A percentile compares a stretch with the other conserved stretches of the same genome.
Conservation (phyloP, 495 filamentous ascomycete genomes). For the Penicillium alfredii region DNA sequence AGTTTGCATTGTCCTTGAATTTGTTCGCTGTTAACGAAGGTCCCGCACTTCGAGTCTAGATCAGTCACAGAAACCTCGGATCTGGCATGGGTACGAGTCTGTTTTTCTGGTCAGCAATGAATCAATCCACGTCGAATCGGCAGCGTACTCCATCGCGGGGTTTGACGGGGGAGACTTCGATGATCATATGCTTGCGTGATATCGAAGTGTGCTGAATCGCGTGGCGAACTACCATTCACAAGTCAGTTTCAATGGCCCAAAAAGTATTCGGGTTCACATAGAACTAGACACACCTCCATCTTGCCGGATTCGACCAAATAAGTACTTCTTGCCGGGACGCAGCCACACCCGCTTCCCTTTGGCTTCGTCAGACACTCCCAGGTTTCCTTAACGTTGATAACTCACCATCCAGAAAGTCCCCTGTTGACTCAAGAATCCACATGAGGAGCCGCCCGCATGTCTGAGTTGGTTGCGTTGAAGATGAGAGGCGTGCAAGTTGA, state of each 20-base stretch:
- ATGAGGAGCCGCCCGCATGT: conserved; percentile 18
- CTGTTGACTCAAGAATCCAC: conserved; percentile 45
- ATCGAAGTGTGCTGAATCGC: conserved; percentile 63
- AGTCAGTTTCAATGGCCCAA: too few species aligned
- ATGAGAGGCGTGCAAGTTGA: not conserved
- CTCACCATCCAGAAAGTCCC: conserved; percentile 40
- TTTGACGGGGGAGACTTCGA: conserved; percentile 60
- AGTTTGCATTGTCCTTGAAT: conserved; percentile 51
- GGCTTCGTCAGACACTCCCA: conserved; percentile 12
- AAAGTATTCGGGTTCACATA: too few species aligned
- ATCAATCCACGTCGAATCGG: not conserved
- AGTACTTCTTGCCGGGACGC: conserved; percentile 72
- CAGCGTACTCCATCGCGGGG: conserved; percentile 62
- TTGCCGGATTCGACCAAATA: conserved; percentile 62
- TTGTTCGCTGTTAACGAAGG: conserved; percentile 63
- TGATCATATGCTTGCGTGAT: conserved; percentile 82
- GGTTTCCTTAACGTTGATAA: not conserved
- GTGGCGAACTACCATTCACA: conserved; percentile 56
- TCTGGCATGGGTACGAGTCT: conserved; percentile 51
- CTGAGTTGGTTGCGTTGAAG: conserved; percentile 2
- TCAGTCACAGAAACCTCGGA: conserved; percentile 62
- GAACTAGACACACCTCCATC: conserved; percentile 45
- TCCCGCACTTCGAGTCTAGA: conserved; percentile 72
- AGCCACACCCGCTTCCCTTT: conserved; percentile 73
- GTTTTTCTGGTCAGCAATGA: conserved; percentile 11